These are phyloP conservation scores for Paecilomyces fulvus DNA, from an alignment of 2,329 filamentous ascomycete species.

Conservation along the genomic window DNA sequence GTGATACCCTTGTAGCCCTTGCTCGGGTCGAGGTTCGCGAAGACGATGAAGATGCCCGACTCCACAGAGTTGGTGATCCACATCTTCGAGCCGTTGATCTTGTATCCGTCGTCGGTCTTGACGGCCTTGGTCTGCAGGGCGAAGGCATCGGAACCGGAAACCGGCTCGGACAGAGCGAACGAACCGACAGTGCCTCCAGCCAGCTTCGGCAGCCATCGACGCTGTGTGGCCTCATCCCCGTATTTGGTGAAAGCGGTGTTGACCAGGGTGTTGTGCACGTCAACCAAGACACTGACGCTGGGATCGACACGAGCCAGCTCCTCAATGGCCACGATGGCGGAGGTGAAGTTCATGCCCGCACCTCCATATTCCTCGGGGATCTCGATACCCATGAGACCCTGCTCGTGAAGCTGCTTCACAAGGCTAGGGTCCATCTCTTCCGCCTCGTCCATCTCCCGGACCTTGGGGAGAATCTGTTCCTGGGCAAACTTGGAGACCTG, in stretches of 20 bases:
- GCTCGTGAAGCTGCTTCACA: constrained; percentile 91
- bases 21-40: constrained; percentile 85
- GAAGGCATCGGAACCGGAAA: constrained; percentile 91
- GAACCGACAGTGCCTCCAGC: constrained; percentile 83
- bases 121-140: constrained; percentile 85
- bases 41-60: constrained; percentile 92
- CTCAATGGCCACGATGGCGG: constrained; percentile 93
- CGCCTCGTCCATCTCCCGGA: constrained; percentile 94
- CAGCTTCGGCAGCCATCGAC: constrained; percentile 79
- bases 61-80: constrained; percentile 99
- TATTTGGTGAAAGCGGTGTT: constrained; percentile 88
- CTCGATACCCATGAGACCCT: constrained; percentile 94
- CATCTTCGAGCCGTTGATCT: constrained; percentile 91
- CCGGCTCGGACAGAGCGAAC: constrained; percentile 88
- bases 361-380: constrained; percentile 96
- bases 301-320: constrained; percentile 91
- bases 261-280: constrained; percentile 97
- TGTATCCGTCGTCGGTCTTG: constrained; percentile 75
- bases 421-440: constrained; percentile 84
- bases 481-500: constrained; percentile 83
- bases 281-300: constrained; percentile 86
- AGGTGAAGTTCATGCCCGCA: constrained; percentile 97
- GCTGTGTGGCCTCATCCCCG: constrained; percentile 67
- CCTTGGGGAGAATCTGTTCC: constrained; percentile 81
- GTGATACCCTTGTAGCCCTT: constrained; percentile 97